Evolutionary conservation across 169 alveolate genomes (phyloP).

Genomic region (Plasmodium malariae): DNA sequence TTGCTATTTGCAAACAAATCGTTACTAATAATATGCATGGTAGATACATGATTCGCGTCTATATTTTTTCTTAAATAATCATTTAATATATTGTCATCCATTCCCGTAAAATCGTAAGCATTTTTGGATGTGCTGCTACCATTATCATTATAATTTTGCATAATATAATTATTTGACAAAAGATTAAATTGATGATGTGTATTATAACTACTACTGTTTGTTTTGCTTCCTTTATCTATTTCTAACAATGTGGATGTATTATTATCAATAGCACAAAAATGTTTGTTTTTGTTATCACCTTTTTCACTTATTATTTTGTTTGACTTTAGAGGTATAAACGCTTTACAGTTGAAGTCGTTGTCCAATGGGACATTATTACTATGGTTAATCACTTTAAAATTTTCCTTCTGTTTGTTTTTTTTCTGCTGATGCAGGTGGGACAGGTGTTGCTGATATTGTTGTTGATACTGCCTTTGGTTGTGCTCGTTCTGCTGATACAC

Average conservation of each 20-base stretch:
- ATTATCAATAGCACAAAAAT: background rate
- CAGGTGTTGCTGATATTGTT: background rate
- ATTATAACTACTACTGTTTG: background rate
- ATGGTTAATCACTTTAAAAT: background rate
- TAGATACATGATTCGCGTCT: background rate
- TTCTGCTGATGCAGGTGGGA: conserved; percentile 12
- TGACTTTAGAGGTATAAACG: background rate
- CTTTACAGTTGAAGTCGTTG: conserved; percentile 2
- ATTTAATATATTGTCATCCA: conserved; percentile 23
- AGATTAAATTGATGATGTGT: background rate
- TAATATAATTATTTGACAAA: conserved; percentile 6
- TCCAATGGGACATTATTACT: background rate
- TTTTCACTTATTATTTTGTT: conserved; percentile 5
- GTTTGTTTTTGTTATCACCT: background rate
- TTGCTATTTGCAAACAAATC: too few relatives aligned
- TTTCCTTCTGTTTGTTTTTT: conserved; percentile 26
- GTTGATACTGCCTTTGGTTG: background rate
- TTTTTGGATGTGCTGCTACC: background rate
- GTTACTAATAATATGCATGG: too few relatives aligned
- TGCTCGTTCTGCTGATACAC: background rate
- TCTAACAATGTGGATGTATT: conserved; percentile 2
- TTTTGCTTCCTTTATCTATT: background rate
- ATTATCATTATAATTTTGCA: background rate
- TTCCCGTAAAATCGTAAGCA: background rate
- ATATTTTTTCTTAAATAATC: background rate